These are phyloP conservation scores for Microsporum canis DNA, from an alignment of 2,329 filamentous ascomycete genomes.

Conservation along the genomic window DNA sequence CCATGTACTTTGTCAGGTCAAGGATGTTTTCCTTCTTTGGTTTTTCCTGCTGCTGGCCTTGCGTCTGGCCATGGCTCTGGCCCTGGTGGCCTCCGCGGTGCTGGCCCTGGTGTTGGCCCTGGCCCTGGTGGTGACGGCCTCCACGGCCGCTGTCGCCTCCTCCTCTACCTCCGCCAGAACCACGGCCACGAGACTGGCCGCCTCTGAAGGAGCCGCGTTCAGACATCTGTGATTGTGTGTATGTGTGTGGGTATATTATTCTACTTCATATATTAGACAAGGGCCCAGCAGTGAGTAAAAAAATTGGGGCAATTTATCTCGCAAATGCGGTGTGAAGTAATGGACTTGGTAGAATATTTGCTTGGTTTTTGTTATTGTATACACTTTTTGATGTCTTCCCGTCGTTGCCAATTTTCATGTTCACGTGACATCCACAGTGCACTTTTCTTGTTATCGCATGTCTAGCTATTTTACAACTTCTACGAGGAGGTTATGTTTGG, in stretches of 20 bases:
- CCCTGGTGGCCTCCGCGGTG: conserved; percentile 34
- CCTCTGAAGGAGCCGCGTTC: conserved; percentile 47
- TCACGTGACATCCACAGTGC: not conserved
- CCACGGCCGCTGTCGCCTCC: conserved; percentile 25
- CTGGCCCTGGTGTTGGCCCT: conserved; percentile 33
- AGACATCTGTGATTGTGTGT: conserved; percentile 23
- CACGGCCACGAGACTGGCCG: conserved; percentile 31
- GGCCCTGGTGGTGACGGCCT: conserved; percentile 32
- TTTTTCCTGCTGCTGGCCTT: conserved; percentile 49
- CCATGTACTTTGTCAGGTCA: conserved; percentile 90
- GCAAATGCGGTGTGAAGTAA: not conserved
- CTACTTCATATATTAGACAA: not conserved
- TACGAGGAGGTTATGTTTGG: no score
- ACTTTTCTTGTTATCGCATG: no score
- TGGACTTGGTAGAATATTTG: not conserved
- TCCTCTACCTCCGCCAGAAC: conserved; percentile 34
- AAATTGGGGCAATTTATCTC: not conserved
- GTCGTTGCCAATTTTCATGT: not conserved
- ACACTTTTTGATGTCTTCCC: not conserved
- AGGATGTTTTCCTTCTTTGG: conserved; percentile 99
- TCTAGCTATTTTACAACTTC: no score
- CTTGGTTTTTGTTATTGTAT: not conserved
- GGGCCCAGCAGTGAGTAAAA: not conserved
- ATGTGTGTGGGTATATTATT: not conserved
- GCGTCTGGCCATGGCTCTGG: conserved; percentile 25